Conservation (phyloP, 2,329 filamentous ascomycete species). For the Trichoderma citrinoviride region DNA sequence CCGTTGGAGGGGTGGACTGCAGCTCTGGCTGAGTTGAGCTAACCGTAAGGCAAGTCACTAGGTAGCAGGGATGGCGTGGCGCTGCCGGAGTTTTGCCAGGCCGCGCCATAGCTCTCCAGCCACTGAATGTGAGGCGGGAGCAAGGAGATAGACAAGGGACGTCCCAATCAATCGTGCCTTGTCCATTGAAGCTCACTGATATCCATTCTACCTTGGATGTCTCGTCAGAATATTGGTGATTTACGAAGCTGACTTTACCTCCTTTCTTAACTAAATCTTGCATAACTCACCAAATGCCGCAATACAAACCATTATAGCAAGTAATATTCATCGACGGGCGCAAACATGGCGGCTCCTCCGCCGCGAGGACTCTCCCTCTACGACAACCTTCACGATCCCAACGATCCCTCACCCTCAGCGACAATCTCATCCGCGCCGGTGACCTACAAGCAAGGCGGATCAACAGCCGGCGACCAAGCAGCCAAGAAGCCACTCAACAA, state of each 20-base stretch:
- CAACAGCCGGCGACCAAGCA: slow-evolving; percentile 41
- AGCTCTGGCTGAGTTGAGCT: slow-evolving; percentile 17
- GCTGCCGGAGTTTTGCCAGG: slow-evolving; percentile 34
- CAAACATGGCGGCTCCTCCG: slow-evolving; percentile 37
- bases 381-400: slow-evolving; percentile 73
- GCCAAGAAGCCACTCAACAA: slow-evolving; percentile 61
- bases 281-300: not conserved
- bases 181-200: too few relatives aligned
- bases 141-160: not conserved
- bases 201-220: not conserved
- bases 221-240: not conserved
- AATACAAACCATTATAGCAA: not conserved
- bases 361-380: slow-evolving; percentile 69
- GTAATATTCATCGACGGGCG: not conserved
- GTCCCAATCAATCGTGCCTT: too few relatives aligned
- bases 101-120: slow-evolving; percentile 21
- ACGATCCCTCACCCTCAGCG: slow-evolving; percentile 45
- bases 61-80: not conserved
- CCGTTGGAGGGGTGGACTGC: slow-evolving; percentile 34
- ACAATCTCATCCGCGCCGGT: slow-evolving; percentile 78
- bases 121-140: not conserved
- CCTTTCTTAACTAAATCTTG: not conserved
- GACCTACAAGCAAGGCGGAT: slow-evolving; percentile 60
- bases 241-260: not conserved
- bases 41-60: not conserved